A percentile compares a stretch with the other conserved stretches of the same genome.
phyloP scores from a whole-genome alignment of 805 yeast species.

The Candida qinlingensis region DNA sequence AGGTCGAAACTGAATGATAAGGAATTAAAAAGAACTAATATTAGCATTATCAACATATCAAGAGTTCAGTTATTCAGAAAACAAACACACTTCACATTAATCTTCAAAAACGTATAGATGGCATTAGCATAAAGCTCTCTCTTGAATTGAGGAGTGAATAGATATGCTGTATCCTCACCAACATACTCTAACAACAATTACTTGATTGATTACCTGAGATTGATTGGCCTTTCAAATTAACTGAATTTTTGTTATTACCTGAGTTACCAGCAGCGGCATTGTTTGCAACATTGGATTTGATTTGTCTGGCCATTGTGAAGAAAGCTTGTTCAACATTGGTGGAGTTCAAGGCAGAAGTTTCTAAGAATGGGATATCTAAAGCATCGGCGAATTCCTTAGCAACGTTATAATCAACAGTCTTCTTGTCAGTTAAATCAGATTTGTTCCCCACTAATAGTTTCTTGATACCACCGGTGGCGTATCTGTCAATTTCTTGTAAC shows the following conservation, averaged over 20 bases:
- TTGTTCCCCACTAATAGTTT: conserved; percentile 94
- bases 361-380: conserved; percentile 88
- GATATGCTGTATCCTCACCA: background rate
- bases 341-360: conserved; percentile 91
- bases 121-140: background rate
- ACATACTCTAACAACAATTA: conserved; percentile 38
- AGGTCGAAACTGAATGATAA: background rate
- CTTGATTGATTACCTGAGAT: conserved; percentile 37
- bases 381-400: conserved; percentile 98
- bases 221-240: conserved; percentile 69
- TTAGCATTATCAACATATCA: background rate
- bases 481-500: conserved; percentile 97
- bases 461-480: conserved; percentile 96
- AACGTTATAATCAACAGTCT: conserved; percentile 90
- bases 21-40: background rate
- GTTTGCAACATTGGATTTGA: conserved; percentile 89
- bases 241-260: conserved; percentile 51
- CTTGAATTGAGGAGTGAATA: background rate
- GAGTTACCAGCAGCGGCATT: conserved; percentile 31
- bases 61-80: no score
- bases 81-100: background rate
- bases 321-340: conserved; percentile 98
- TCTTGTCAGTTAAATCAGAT: conserved; percentile 89
- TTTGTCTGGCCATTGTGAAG: conserved; percentile 97
- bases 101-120: background rate